These are phyloP conservation scores for Pharus latifolius DNA, from an alignment of 176 grass and related monocot genomes.

Conservation along the genomic window DNA sequence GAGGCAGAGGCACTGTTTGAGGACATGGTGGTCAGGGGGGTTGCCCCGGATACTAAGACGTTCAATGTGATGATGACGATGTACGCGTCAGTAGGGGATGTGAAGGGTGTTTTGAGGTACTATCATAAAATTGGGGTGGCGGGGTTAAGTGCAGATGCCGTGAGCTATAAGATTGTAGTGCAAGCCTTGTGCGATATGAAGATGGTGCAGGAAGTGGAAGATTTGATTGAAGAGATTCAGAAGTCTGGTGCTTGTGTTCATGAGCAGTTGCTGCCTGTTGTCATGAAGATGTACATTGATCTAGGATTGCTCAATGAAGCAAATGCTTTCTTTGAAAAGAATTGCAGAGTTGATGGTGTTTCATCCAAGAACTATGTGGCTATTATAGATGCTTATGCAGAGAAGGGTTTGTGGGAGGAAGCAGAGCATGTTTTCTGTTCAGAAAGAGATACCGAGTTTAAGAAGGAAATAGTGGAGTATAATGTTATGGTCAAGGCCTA, in stretches of 20 bases:
- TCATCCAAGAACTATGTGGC: conserved; percentile 56
- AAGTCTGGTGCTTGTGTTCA: conserved; percentile 20
- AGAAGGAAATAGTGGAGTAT: conserved; percentile 47
- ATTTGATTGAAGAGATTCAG: conserved; percentile 26
- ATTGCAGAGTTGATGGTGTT: conserved; percentile 28
- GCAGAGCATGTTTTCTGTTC: conserved; percentile 47
- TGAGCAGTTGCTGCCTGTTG: conserved; percentile 47
- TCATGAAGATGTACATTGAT: conserved; percentile 74
- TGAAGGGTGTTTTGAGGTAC: conserved; percentile 32
- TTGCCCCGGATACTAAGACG: conserved; percentile 42
- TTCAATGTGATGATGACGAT: conserved; percentile 56
- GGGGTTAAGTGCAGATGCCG: conserved; percentile 29
- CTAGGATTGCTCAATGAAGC: conserved; percentile 49
- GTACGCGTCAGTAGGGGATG: conserved; percentile 35
- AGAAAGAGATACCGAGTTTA: conserved; percentile 4
- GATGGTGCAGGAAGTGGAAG: conserved; percentile 28
- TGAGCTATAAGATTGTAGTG: conserved; percentile 62
- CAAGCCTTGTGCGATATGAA: conserved; percentile 46
- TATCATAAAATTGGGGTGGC: conserved; percentile 27
- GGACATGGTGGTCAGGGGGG: conserved; percentile 36
- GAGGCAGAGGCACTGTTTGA: conserved; percentile 43
- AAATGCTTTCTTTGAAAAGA: conserved; percentile 43
- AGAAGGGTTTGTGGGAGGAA: conserved; percentile 48
- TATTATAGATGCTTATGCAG: conserved; percentile 59
- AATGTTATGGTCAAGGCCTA: conserved; percentile 75